phyloP scores from a whole-genome alignment of 805 yeast genomes.

The Torulaspora indica region DNA sequence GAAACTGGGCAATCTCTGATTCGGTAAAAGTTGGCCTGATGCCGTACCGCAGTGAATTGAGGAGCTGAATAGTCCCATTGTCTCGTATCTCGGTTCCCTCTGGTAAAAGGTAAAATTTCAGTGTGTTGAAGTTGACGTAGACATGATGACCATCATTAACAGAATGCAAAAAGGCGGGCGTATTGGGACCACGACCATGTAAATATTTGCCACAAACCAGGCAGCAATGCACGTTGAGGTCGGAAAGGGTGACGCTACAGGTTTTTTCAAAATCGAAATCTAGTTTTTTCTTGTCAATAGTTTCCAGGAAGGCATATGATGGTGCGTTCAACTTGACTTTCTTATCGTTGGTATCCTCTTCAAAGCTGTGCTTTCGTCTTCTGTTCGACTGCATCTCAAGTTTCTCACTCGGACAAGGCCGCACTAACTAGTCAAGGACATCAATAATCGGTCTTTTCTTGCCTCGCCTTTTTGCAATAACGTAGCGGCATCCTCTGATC shows the following conservation, averaged over 20 bases:
- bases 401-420: background rate
- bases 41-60: slow-evolving; percentile 50
- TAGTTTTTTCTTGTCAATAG: slow-evolving; percentile 32
- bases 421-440: background rate
- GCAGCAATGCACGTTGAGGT: slow-evolving; percentile 64
- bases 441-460: background rate
- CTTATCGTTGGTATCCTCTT: slow-evolving; percentile 1
- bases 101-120: slow-evolving; percentile 56
- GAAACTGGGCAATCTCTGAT: slow-evolving; percentile 37
- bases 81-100: slow-evolving; percentile 33
- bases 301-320: slow-evolving; percentile 27
- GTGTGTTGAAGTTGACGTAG: slow-evolving; percentile 49
- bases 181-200: slow-evolving; percentile 59
- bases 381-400: background rate
- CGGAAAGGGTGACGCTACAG: slow-evolving; percentile 60
- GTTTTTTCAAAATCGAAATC: slow-evolving; percentile 69
- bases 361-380: background rate
- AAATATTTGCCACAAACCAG: slow-evolving; percentile 68
- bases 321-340: slow-evolving; percentile 6
- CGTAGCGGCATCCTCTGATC: background rate
- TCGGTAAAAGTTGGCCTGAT: slow-evolving; percentile 49
- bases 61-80: slow-evolving; percentile 27
- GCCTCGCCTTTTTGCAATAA: background rate
- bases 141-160: slow-evolving; percentile 60
- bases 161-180: slow-evolving; percentile 67